These are phyloP conservation scores for Aspergillus luchuensis DNA, from an alignment of 2,329 filamentous ascomycete genomes.

Conservation along the genomic window DNA sequence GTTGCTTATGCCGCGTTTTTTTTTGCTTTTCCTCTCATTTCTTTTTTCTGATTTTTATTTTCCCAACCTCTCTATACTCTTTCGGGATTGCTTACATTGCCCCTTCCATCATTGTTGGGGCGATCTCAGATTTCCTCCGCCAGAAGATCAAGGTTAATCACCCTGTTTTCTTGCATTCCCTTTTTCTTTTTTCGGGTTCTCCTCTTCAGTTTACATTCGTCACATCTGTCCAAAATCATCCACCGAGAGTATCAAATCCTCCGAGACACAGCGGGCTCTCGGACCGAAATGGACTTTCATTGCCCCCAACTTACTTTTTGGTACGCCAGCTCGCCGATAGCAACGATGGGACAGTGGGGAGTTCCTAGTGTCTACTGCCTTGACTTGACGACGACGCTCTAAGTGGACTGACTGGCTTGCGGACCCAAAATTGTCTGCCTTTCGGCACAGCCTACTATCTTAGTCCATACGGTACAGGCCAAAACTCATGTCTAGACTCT, in stretches of 20 bases:
- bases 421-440: not conserved
- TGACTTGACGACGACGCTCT: slow-evolving; percentile 2
- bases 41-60: slow-evolving; percentile 1
- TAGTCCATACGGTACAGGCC: not conserved
- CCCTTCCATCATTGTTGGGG: slow-evolving; percentile 8
- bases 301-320: slow-evolving; percentile 17
- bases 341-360: not conserved
- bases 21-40: slow-evolving; percentile 7
- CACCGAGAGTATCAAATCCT: slow-evolving; percentile 17
- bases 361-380: slow-evolving; percentile 2
- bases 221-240: not conserved
- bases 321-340: slow-evolving; percentile 8
- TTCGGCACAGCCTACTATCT: not conserved
- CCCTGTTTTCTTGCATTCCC: not conserved
- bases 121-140: slow-evolving; percentile 5
- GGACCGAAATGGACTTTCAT: slow-evolving; percentile 13
- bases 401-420: not conserved
- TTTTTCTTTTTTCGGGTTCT: not conserved
- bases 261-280: slow-evolving; percentile 13
- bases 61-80: slow-evolving; percentile 5
- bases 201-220: not conserved
- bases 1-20: slow-evolving; percentile 4
- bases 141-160: slow-evolving; percentile 1
- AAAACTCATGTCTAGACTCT: not conserved
- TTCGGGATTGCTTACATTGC: not conserved